phyloP scores from a whole-genome alignment of 129 eudicot genomes.

The Pittosporum tobira region DNA sequence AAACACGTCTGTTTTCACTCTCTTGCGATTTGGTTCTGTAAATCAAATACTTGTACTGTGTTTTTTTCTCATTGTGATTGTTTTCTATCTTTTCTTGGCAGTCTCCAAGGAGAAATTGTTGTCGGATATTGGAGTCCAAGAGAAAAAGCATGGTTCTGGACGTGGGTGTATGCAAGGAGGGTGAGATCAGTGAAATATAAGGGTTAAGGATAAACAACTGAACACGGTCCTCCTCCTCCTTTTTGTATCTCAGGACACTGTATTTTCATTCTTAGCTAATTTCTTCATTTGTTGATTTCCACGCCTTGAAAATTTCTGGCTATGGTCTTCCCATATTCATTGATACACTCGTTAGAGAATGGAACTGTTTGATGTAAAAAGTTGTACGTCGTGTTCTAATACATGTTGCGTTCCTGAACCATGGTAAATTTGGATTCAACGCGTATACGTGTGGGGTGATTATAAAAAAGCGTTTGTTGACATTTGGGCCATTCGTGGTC shows the following conservation, averaged over 20 bases:
- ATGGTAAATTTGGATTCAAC: background rate
- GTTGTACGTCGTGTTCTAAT: background rate
- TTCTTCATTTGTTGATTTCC: slow-evolving; percentile 11
- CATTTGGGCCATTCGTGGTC: background rate
- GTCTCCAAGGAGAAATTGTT: slow-evolving; percentile 87
- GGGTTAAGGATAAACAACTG: background rate
- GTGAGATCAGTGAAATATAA: slow-evolving; percentile 38
- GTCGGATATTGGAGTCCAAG: slow-evolving; percentile 52
- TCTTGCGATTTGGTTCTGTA: too few relatives aligned
- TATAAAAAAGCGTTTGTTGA: background rate
- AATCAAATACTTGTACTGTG: background rate
- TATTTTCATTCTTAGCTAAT: slow-evolving; percentile 2
- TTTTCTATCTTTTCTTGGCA: slow-evolving; percentile 17
- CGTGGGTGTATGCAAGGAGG: slow-evolving; percentile 61
- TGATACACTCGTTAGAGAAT: background rate
- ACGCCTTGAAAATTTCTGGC: background rate
- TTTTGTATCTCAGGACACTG: background rate
- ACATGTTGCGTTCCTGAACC: background rate
- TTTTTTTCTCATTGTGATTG: background rate
- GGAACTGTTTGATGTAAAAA: background rate
- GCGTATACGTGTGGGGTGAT: background rate
- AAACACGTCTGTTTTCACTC: too few relatives aligned
- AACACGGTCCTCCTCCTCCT: background rate
- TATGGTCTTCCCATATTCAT: background rate
- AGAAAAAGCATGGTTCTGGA: slow-evolving; percentile 52